Evolutionary conservation across 306 rosid genomes (phyloP), one percentile per base, ranked within the genome.

Genomic region (Cicer arietinum): DNA sequence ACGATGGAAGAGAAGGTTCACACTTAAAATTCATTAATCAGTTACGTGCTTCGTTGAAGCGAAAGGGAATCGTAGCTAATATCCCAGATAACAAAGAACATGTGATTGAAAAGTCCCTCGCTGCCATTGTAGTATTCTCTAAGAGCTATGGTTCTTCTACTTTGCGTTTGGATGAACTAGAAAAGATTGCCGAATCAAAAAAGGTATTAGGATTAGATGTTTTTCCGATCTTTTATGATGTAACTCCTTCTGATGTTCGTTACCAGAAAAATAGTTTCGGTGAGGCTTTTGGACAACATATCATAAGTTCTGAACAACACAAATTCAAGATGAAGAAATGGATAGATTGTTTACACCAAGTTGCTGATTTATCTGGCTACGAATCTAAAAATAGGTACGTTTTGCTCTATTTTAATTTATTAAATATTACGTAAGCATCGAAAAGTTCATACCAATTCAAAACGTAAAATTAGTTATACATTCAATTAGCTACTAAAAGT

Each of bases 111-210:
- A 9, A 73, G 13, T 73, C 35, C 43, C 57, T 73, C 7, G 56
- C 41, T 20, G n/a, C 43, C 10, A 25, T 73, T 43, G 68, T 73
- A 4, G 47, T 67, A 35, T 58, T 52, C 54, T 72, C 67, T 8
- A 3, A 42, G 10, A 72, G 45, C 54, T 72, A 72, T 56, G 56
- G 56, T 42, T 56, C 67, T 57, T 72, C 67, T 20, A 20, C 67
- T 11, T 22, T 62, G 77, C 42, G 56, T 72, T 42, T 76, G 44
- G 74, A 76, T 51, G 80, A 75, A 56, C 84, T 81, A 9, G 52
- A 16, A 14, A 74, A 58, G 20, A 74, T 80, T 40, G 39, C 67
- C 6, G 48, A 57, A 14, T 57, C 79, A 17, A 80, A 8, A 50
- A 43, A 22, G 16, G 58, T 40, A 30, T 18, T 2, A 5, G 71